These are phyloP conservation scores for Senecio squalidus DNA, from an alignment of 140 eudicot genomes.

Conservation along the genomic window DNA sequence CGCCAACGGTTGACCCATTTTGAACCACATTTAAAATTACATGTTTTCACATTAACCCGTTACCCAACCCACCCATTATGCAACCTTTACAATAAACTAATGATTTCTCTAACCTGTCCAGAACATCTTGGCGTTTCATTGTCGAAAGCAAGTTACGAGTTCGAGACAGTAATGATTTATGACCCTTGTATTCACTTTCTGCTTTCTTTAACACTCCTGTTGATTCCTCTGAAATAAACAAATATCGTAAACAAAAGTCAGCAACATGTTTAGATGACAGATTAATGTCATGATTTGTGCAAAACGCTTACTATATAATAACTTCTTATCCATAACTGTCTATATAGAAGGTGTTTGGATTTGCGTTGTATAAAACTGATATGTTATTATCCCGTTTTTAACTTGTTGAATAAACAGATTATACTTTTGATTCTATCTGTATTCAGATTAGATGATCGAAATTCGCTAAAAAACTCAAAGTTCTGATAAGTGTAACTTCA, in stretches of 20 bases:
- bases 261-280: constrained; percentile 2
- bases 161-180: constrained; percentile 63
- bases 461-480: too few relatives aligned
- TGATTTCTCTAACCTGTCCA: constrained; percentile 54
- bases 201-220: constrained; percentile 82
- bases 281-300: background rate
- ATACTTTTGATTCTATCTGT: background rate
- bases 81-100: background rate
- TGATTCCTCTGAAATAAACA: constrained; percentile 95
- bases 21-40: background rate
- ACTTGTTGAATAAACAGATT: background rate
- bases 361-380: background rate
- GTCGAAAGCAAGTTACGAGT: constrained; percentile 87
- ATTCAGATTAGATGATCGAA: too few relatives aligned
- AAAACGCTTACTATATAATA: background rate
- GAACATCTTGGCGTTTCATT: constrained; percentile 93
- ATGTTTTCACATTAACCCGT: background rate
- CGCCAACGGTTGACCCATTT: background rate
- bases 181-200: constrained; percentile 93
- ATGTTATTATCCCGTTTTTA: background rate
- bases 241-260: background rate
- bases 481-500: too few relatives aligned
- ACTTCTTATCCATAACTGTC: constrained; percentile 1
- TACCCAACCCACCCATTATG: constrained; percentile 1
- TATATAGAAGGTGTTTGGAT: background rate